Evolutionary conservation across 768 basidiomycete species (phyloP).

Genomic region (Rickenella mellea): DNA sequence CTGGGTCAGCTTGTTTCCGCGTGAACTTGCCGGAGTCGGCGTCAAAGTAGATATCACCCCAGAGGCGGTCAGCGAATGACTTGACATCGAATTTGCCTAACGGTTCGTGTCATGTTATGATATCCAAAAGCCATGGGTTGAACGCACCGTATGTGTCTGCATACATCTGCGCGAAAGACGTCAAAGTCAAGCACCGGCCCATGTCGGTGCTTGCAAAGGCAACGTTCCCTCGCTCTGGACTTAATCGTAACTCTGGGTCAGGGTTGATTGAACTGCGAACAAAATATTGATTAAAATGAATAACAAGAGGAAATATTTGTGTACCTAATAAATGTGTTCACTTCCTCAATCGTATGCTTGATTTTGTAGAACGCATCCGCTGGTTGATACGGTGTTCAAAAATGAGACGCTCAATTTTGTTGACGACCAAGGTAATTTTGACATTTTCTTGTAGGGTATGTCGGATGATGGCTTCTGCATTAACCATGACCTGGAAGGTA

Average conservation of each 20-base stretch:
- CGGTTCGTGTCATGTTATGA: background rate
- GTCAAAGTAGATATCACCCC: conserved; percentile 98
- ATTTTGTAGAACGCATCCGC: conserved; percentile 98
- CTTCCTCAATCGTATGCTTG: conserved; percentile 97
- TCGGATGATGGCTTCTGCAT: conserved; percentile 79
- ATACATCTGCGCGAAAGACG: conserved; percentile 94
- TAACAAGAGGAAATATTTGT: conserved; percentile 9
- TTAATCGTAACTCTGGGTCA: conserved; percentile 78
- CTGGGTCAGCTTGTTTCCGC: conserved; percentile 72
- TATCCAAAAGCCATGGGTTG: background rate
- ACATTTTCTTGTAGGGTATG: conserved; percentile 85
- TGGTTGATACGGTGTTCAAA: conserved; percentile 91
- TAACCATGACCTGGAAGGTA: conserved; percentile 71
- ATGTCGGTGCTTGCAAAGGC: conserved; percentile 96
- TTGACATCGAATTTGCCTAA: conserved; percentile 72
- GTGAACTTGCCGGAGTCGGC: conserved; percentile 79
- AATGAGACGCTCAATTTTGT: conserved; percentile 96
- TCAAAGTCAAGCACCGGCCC: conserved; percentile 94
- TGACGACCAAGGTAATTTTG: conserved; percentile 87
- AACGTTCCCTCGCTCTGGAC: conserved; percentile 93
- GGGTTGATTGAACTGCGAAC: conserved; percentile 66
- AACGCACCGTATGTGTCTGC: conserved; percentile 78
- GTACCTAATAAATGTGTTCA: conserved; percentile 92
- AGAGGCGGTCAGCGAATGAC: conserved; percentile 82
- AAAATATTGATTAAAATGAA: background rate